A percentile compares a stretch with the other conserved stretches of the same genome.
phyloP scores from a whole-genome alignment of 148 eudicot genomes.

The Chenopodium berlandieri region DNA sequence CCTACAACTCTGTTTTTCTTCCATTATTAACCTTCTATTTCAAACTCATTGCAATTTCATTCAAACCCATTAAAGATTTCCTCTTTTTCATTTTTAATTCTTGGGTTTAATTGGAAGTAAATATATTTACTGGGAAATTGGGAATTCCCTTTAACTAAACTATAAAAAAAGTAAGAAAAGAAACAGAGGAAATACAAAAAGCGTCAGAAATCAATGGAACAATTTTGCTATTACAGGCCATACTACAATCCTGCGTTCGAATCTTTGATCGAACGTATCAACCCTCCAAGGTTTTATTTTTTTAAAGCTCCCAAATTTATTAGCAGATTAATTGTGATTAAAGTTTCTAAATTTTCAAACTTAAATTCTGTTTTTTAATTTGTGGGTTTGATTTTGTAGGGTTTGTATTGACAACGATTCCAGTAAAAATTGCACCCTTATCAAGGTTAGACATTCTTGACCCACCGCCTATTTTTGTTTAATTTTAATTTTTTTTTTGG shows the following conservation, averaged over 20 bases:
- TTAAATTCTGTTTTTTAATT: constrained; percentile 1
- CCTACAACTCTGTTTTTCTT: background rate
- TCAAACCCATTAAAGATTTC: constrained; percentile 8
- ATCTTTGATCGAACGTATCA: constrained; percentile 55
- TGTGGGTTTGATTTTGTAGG: constrained; percentile 41
- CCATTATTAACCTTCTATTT: background rate
- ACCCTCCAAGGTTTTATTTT: constrained; percentile 71
- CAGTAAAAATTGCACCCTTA: constrained; percentile 67
- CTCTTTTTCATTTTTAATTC: background rate
- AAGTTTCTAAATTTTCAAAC: background rate
- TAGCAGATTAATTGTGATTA: background rate
- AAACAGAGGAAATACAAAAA: background rate
- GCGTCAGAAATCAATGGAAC: constrained; percentile 42
- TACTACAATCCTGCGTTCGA: constrained; percentile 65
- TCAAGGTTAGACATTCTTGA: constrained; percentile 56
- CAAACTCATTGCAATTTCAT: background rate
- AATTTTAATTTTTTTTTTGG: background rate
- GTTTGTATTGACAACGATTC: constrained; percentile 76
- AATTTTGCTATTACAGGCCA: constrained; percentile 48
- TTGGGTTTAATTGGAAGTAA: constrained; percentile 8
- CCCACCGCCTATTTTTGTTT: background rate
- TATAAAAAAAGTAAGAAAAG: too few species aligned
- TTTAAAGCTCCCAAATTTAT: background rate
- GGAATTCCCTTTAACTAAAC: too few species aligned
- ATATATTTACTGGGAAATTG: too few species aligned